Conservation (phyloP, 345 rosid species). For the Eucalyptus rudis region DNA sequence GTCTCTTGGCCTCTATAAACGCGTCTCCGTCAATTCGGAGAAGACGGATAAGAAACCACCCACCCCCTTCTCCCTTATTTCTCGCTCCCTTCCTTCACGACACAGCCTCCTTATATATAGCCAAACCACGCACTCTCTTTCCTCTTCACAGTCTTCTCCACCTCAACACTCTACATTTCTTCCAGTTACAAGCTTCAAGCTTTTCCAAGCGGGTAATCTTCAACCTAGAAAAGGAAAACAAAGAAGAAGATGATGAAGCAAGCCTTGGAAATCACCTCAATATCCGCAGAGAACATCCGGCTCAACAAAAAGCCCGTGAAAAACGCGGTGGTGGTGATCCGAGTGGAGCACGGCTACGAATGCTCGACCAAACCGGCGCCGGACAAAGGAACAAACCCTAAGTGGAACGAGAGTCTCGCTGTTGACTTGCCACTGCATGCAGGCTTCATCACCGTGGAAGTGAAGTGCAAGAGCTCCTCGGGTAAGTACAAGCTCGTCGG, state of each 20-base stretch:
- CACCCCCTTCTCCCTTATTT: background rate
- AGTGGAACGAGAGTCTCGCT: slow-evolving; percentile 36
- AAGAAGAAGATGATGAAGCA: background rate
- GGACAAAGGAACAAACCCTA: slow-evolving; percentile 29
- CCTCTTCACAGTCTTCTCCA: background rate
- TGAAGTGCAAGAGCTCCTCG: slow-evolving; percentile 7
- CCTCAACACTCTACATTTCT: background rate
- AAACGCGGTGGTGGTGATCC: slow-evolving; percentile 21
- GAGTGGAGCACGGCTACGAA: background rate
- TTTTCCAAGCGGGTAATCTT: background rate
- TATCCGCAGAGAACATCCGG: slow-evolving; percentile 47
- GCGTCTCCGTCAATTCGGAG: background rate
- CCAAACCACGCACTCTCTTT: background rate
- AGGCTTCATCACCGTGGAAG: slow-evolving; percentile 25
- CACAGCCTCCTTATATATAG: background rate
- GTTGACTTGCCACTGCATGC: slow-evolving; percentile 12
- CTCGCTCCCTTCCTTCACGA: background rate
- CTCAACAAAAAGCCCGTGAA: slow-evolving; percentile 25
- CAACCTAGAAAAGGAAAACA: background rate
- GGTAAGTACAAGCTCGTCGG: slow-evolving; percentile 23
- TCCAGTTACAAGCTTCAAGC: background rate
- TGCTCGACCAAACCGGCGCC: slow-evolving; percentile 1
- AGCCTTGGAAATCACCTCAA: slow-evolving; percentile 9
- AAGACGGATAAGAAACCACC: background rate
- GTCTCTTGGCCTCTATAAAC: background rate